Evolutionary conservation across 1,284 basidiomycete species (phyloP).

Genomic region (Somion occarium): DNA sequence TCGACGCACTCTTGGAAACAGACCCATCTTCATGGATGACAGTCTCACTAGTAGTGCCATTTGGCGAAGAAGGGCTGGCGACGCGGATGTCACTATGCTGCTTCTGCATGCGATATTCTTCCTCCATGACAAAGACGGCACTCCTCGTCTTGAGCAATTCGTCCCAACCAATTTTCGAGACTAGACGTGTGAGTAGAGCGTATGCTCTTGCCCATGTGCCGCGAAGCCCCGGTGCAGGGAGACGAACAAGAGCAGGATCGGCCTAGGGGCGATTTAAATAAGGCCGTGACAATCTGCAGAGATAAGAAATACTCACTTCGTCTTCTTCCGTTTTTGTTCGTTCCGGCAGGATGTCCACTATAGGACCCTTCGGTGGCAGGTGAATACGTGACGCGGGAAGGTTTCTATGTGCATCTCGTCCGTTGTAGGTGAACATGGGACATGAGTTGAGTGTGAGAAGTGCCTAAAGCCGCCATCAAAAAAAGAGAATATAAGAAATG

Average conservation of each 20-base stretch:
- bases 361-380: conserved; percentile 82
- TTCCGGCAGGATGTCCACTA: conserved; percentile 78
- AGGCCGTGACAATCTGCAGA: no score
- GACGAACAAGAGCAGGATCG: conserved; percentile 87
- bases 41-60: not conserved
- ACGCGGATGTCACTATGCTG: conserved; percentile 53
- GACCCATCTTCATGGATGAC: conserved; percentile 59
- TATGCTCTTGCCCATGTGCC: conserved; percentile 98
- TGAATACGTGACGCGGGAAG: conserved; percentile 82
- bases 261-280: no score
- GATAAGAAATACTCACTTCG: conserved; percentile 52
- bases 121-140: conserved; percentile 98
- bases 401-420: conserved; percentile 89
- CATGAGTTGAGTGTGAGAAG: conserved; percentile 96
- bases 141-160: conserved; percentile 94
- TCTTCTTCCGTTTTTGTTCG: conserved; percentile 76
- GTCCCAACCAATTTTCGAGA: conserved; percentile 96
- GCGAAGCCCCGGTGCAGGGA: conserved; percentile 90
- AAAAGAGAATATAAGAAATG: not conserved
- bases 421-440: conserved; percentile 99
- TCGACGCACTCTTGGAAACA: conserved; percentile 19
- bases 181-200: conserved; percentile 82
- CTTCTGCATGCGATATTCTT: conserved; percentile 92
- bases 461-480: conserved; percentile 51
- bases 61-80: conserved; percentile 18